Conservation (phyloP, 805 yeast genomes). For the Kazachstania africana region DNA sequence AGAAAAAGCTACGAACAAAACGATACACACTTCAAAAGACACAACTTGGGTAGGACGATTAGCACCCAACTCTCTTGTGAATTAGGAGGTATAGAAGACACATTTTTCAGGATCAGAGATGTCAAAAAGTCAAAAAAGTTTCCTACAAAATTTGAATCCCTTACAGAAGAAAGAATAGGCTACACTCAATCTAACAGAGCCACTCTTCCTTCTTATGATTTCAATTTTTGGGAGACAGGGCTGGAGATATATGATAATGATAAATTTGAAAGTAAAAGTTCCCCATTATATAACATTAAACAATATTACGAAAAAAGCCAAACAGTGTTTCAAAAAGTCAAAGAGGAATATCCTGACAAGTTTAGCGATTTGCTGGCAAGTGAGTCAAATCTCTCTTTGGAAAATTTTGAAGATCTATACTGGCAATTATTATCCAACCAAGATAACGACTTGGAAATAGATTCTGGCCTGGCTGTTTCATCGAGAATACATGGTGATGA, state of each 20-base stretch:
- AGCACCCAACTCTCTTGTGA: no score
- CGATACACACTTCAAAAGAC: background rate
- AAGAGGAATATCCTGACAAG: background rate
- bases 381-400: conserved; percentile 5
- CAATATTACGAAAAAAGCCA: conserved; percentile 49
- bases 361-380: conserved; percentile 15
- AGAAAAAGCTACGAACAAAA: background rate
- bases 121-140: conserved; percentile 20
- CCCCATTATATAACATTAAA: conserved; percentile 42
- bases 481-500: conserved; percentile 33
- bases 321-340: conserved; percentile 27
- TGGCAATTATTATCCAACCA: conserved; percentile 30
- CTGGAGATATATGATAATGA: conserved; percentile 30
- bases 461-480: conserved; percentile 25
- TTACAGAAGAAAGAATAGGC: conserved; percentile 33
- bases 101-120: conserved; percentile 36
- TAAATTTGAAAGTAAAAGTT: conserved; percentile 29
- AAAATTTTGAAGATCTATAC: conserved; percentile 31
- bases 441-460: conserved; percentile 25
- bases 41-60: no score
- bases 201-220: conserved; percentile 32
- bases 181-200: conserved; percentile 25
- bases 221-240: conserved; percentile 33
- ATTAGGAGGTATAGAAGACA: conserved; percentile 27
- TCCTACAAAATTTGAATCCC: conserved; percentile 36